phyloP scores from a whole-genome alignment of 2,329 filamentous ascomycete genomes.

The Atkinsonella hypoxylon region DNA sequence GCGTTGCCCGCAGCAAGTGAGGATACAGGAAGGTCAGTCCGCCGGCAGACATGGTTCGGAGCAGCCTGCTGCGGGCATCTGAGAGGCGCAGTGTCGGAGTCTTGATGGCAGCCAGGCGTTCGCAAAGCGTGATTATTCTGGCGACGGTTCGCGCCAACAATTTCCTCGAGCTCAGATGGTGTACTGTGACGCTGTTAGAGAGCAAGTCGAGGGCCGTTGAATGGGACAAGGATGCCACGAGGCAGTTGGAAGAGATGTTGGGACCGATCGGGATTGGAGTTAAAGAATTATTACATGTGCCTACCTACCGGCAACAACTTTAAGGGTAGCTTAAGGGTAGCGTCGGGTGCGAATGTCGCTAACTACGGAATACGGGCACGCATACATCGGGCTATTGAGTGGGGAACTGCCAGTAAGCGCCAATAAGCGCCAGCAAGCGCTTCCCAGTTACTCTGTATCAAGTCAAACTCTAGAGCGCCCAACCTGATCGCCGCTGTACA shows the following conservation, averaged over 20 bases:
- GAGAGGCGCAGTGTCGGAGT: no score
- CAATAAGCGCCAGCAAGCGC: no score
- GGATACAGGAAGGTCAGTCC: constrained; percentile 60
- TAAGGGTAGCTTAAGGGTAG: neutral
- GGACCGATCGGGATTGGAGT: neutral
- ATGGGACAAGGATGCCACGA: neutral
- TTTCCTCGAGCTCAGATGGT: no score
- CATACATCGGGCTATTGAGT: neutral
- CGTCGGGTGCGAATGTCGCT: neutral
- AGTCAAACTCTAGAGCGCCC: no score
- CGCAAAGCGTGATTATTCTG: no score
- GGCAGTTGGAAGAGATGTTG: neutral
- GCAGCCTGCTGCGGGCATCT: neutral
- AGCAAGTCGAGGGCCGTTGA: neutral
- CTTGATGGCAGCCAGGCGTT: neutral
- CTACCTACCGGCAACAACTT: neutral
- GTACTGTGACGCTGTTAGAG: no score
- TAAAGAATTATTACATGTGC: neutral
- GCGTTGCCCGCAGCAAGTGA: constrained; percentile 45
- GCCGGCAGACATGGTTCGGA: constrained; percentile 21
- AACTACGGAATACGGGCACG: no score
- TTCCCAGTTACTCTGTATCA: no score
- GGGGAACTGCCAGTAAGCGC: no score
- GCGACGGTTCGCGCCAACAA: no score
- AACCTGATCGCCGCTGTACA: no score